A percentile compares a stretch with the other conserved stretches of the same genome.
Evolutionary conservation across 2,329 filamentous ascomycete genomes (phyloP).

Genomic region (Fusarium kyushuense): DNA sequence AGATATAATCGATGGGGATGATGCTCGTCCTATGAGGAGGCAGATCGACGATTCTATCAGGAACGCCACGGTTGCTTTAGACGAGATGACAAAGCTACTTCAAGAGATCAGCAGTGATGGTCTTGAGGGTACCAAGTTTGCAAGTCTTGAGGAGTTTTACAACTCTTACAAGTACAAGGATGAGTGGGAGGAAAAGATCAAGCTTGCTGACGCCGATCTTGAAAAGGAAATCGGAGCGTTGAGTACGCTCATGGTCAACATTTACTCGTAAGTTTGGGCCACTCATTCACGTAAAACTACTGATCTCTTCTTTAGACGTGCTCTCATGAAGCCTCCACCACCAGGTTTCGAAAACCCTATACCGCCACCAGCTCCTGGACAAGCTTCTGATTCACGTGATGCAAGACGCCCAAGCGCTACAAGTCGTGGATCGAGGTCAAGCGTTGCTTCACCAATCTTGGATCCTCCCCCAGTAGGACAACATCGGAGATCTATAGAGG

Average conservation of each 20-base stretch:
- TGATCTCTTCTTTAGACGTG: constrained; percentile 38
- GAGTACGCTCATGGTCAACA: constrained; percentile 51
- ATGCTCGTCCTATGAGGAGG: constrained; percentile 44
- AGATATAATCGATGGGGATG: constrained; percentile 50
- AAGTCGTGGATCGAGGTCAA: background rate
- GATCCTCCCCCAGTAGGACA: constrained; percentile 31
- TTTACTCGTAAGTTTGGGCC: constrained; percentile 49
- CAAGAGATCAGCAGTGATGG: constrained; percentile 47
- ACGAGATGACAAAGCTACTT: constrained; percentile 49
- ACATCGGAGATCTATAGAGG: constrained; percentile 8
- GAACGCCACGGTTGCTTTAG: constrained; percentile 45
- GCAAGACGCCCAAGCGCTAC: background rate
- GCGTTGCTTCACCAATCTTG: constrained; percentile 10
- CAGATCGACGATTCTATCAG: constrained; percentile 50
- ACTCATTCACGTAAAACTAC: background rate
- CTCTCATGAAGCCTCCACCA: constrained; percentile 49
- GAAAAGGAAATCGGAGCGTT: constrained; percentile 48
- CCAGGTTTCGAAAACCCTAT: constrained; percentile 23
- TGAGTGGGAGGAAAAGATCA: constrained; percentile 51
- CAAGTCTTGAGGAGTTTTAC: constrained; percentile 49
- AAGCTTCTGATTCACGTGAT: background rate
- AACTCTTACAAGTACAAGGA: constrained; percentile 52
- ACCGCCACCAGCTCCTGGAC: constrained; percentile 31
- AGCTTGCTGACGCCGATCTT: constrained; percentile 47
- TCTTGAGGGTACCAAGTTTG: constrained; percentile 35